These are phyloP conservation scores for Metarhizium anisopliae DNA, from an alignment of 2,329 filamentous ascomycete species.

Conservation along the genomic window DNA sequence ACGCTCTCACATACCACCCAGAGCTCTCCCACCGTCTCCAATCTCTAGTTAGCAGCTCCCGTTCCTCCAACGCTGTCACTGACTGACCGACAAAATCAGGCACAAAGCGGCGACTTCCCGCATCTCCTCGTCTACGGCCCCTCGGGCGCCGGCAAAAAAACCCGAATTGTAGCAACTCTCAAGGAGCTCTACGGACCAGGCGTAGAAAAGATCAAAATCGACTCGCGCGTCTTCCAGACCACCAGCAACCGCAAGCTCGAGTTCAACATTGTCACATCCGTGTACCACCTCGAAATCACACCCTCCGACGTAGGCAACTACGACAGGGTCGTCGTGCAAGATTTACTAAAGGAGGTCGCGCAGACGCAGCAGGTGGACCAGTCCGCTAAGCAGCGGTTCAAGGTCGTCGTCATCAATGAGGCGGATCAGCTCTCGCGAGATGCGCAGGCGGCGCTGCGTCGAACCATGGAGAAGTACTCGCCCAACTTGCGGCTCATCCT, in stretches of 20 bases:
- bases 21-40: slow-evolving; percentile 81
- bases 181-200: slow-evolving; percentile 93
- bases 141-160: slow-evolving; percentile 96
- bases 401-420: slow-evolving; percentile 98
- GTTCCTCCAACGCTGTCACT: background rate
- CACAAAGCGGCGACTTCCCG: slow-evolving; percentile 93
- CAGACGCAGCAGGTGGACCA: slow-evolving; percentile 99
- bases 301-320: slow-evolving; percentile 95
- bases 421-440: slow-evolving; percentile 90
- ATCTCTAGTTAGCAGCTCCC: slow-evolving; percentile 54
- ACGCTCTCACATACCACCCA: slow-evolving; percentile 74
- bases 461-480: slow-evolving; percentile 99
- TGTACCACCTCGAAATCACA: slow-evolving; percentile 98
- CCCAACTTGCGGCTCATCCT: slow-evolving; percentile 88
- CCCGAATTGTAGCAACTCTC: slow-evolving; percentile 86
- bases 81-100: slow-evolving; percentile 42
- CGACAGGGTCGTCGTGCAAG: slow-evolving; percentile 91
- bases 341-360: slow-evolving; percentile 92
- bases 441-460: slow-evolving; percentile 85
- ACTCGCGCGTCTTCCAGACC: slow-evolving; percentile 92
- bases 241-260: slow-evolving; percentile 94
- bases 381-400: slow-evolving; percentile 83
- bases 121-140: slow-evolving; percentile 96
- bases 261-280: slow-evolving; percentile 95
- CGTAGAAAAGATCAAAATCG: slow-evolving; percentile 99